These are phyloP conservation scores for Monosporascus cannonballus DNA, from an alignment of 2,329 filamentous ascomycete genomes.

Conservation along the genomic window DNA sequence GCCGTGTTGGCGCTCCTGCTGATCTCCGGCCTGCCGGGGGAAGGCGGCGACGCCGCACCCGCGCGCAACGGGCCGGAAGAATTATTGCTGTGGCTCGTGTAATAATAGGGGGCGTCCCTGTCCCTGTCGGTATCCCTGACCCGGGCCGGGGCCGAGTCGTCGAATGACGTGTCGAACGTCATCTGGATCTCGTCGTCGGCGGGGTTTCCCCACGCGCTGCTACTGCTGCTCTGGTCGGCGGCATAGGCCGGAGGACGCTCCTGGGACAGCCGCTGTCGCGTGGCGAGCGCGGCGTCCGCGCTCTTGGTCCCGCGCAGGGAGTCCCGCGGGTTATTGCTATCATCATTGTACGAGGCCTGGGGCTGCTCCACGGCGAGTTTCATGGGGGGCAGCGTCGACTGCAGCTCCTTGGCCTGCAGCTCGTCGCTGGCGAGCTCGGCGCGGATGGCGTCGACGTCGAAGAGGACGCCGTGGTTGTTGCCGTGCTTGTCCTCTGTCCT, in stretches of 20 bases:
- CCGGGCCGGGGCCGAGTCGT: slow-evolving; percentile 30
- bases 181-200: slow-evolving; percentile 54
- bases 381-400: slow-evolving; percentile 86
- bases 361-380: slow-evolving; percentile 57
- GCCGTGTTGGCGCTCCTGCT: slow-evolving; percentile 41
- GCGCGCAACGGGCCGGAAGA: too few relatives aligned
- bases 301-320: slow-evolving; percentile 41
- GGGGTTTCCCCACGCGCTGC: slow-evolving; percentile 15
- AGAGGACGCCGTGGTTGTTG: slow-evolving; percentile 64
- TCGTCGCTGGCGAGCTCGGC: slow-evolving; percentile 71
- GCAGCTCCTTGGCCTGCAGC: slow-evolving; percentile 68
- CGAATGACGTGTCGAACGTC: slow-evolving; percentile 64
- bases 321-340: slow-evolving; percentile 20
- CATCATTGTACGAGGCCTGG: slow-evolving; percentile 19
- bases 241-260: slow-evolving; percentile 21
- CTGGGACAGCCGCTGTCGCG: slow-evolving; percentile 12
- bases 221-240: slow-evolving; percentile 7
- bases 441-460: slow-evolving; percentile 91
- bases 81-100: too few relatives aligned
- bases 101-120: too few relatives aligned
- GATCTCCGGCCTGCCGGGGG: slow-evolving; percentile 33
- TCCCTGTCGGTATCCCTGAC: slow-evolving; percentile 15
- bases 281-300: slow-evolving; percentile 28
- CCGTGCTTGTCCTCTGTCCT: slow-evolving; percentile 41
- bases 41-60: slow-evolving; percentile 9